Evolutionary conservation across 2,329 filamentous ascomycete species (phyloP).

Genomic region (Fusarium nelsonii): DNA sequence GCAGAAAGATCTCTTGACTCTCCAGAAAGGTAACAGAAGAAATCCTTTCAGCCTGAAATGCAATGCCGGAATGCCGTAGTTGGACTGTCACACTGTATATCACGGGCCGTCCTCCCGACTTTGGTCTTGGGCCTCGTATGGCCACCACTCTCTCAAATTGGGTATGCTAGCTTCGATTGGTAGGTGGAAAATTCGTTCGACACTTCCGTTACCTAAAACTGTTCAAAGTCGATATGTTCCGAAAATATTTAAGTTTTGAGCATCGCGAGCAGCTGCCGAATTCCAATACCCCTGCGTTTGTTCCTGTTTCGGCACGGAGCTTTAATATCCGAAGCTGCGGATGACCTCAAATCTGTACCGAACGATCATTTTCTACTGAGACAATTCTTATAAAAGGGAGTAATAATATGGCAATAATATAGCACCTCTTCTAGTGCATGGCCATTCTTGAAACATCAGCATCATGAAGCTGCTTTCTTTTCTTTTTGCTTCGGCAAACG

Average conservation of each 20-base stretch:
- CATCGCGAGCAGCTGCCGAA: not conserved
- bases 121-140: not conserved
- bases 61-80: not conserved
- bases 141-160: not conserved
- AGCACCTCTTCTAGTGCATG: not conserved
- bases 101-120: not conserved
- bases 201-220: not conserved
- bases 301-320: slow-evolving; percentile 8
- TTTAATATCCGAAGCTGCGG: not conserved
- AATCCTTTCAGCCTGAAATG: not conserved
- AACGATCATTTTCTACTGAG: not conserved
- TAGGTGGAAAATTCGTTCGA: not conserved
- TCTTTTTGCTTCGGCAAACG: slow-evolving; percentile 17
- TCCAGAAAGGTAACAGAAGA: no score
- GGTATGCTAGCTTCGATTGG: not conserved
- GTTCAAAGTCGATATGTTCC: not conserved
- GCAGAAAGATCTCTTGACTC: no score
- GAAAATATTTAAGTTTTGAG: not conserved
- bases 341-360: not conserved
- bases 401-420: not conserved
- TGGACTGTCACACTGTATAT: not conserved
- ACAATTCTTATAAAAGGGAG: not conserved
- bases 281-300: not conserved
- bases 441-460: not conserved
- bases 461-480: slow-evolving; percentile 30